Evolutionary conservation across 345 rosid genomes (phyloP).

Genomic region (sweet orange (Citrus sinensis)): DVS_A1.0 CM039162.1:4730501-4731000

Average conservation of each 20-base stretch:
- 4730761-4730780: background rate
- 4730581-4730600: slow-evolving; percentile 21
- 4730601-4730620: background rate
- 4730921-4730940: background rate
- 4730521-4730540: slow-evolving; percentile 57
- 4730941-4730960: background rate
- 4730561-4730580: slow-evolving; percentile 1
- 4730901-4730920: background rate
- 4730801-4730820: background rate
- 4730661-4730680: background rate
- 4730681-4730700: background rate
- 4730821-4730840: no score
- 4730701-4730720: background rate
- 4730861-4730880: background rate
- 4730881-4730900: background rate
- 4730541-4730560: slow-evolving; percentile 13
- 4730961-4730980: background rate
- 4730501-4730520: slow-evolving; percentile 81
- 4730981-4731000: background rate
- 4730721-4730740: background rate
- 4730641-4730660: background rate
- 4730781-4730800: background rate
- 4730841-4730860: background rate
- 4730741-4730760: background rate
- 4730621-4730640: background rate